Evolutionary conservation across 345 rosid species (phyloP), one percentile per base, ranked within the genome.

Genomic region (Sapria himalayana): DNA sequence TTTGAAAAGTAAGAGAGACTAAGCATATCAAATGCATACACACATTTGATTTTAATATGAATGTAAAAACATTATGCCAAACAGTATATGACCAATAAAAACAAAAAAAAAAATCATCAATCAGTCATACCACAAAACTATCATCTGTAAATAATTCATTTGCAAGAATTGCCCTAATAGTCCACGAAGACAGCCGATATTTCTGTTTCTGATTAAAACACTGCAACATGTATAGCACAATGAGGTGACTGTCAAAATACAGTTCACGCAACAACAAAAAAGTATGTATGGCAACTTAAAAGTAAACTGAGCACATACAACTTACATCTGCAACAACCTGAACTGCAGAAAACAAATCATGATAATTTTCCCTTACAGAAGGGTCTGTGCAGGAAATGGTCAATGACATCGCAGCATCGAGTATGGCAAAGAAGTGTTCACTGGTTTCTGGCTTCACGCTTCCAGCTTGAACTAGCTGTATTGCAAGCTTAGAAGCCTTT

Each of bases 101-200:
- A 35, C 33, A 31, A 23, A 15, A n/a, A 35, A 15, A 24, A 15
- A n/a, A 35, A 39, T 25, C 18, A 25, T 18, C 27, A 24, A 15
- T 24, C 13, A 32, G 39, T 37, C 73, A 18, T 66, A 89, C 98
- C 92, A 89, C 65, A 51, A 89, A 89, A 73, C 86, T 89, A 64
- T 89, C 98, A 48, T 89, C 98, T 5, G 95, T 82, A 58, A 70
- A 70, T 16, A 89, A 68, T 57, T 89, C 98, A 61, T 82, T 82
- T 37, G 91, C 86, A 56, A 79, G 69, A 62, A 89, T 92, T 34
- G 95, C 93, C 46, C 47, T 58, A 37, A 71, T 43, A 33, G 73
- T 72, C 98, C 98, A 82, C 7, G 56, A 51, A 32, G 56, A 67
- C 45, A 89, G 46, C 48, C 60, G 70, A 62, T 77, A 67, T 66